Base-by-base conservation (phyloP, 345 rosid species). In the Theobroma cacao region DNA sequence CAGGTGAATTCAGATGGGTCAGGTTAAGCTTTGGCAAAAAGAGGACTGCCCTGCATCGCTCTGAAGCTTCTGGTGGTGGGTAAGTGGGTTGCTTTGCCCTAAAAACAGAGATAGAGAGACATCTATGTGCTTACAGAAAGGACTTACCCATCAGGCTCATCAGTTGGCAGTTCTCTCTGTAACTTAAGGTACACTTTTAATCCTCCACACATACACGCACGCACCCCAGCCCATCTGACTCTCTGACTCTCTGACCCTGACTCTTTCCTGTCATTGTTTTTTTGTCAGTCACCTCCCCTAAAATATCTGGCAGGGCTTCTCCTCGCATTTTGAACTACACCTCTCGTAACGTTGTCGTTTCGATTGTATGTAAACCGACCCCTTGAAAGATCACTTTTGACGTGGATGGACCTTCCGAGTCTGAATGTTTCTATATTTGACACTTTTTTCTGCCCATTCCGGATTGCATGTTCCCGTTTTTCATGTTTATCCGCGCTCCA, bases 1-100 rank as follows among this genome's bases (percentile, higher is more conserved):
- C 71, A 40, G 55, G 73, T 69, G 36, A 26, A 26, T 36, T 26
- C 62, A 58, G 62, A 56, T 10, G 33, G 45, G 30, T 24, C 10
- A 22, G 59, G 17, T 50, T 50, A 72, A 72, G 61, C 61, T 72
- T 72, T 31, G 61, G 75, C 61, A 15, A 52, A 72, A 72, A 72
- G 17, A 50, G 36, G 34, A 45, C 14, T 50, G 5, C n/a, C n/a
- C 38, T 71, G 22, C 17, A 24, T n/a, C 9, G 2, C 1, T 15
- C 26, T 71, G 64, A 22, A 36, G 64, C 33, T 55, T 36, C 33
- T 38, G 34, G 76, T 47, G 22, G 31, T 33, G 26, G n/a, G 74
- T 22, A 2, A 22, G 34, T 40, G 14, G 48, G 66, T 52, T 1
- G 50, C 58, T 47, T 48, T 48, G 60, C 47, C 53, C 34, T 1